Evolutionary conservation across 148 eudicot genomes (phyloP).

Genomic region (Fagopyrum esculentum): DNA sequence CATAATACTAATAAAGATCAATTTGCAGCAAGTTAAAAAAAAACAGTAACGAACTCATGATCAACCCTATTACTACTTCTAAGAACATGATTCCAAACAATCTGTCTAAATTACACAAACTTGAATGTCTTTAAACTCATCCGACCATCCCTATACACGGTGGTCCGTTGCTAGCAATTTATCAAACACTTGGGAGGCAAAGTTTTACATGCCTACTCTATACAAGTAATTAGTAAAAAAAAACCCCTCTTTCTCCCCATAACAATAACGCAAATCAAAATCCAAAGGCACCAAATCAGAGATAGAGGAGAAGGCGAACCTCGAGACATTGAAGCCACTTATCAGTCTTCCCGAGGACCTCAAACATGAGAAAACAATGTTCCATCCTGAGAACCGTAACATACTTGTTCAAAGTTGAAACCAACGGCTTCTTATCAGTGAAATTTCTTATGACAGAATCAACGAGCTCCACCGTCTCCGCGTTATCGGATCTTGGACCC

Average conservation of each 20-base stretch:
- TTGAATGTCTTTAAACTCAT: background rate
- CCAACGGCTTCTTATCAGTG: conserved; percentile 47
- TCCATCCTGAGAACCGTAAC: conserved; percentile 61
- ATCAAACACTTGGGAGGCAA: conserved; percentile 9
- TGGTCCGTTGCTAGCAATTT: background rate
- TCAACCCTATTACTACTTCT: background rate
- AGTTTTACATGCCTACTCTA: background rate
- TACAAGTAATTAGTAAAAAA: too few relatives aligned
- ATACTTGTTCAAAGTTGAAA: conserved; percentile 54
- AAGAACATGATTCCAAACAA: background rate
- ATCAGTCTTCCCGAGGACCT: conserved; percentile 70
- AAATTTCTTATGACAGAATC: conserved; percentile 41
- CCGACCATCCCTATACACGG: background rate
- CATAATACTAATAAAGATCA: background rate
- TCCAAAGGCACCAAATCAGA: conserved; percentile 6
- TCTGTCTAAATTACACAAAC: background rate
- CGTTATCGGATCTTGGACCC: conserved; percentile 17
- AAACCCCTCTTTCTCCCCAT: background rate
- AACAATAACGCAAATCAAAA: background rate
- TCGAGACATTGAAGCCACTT: conserved; percentile 96
- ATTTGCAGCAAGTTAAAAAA: background rate
- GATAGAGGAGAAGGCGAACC: conserved; percentile 32
- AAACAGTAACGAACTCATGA: background rate
- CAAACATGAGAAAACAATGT: conserved; percentile 88
- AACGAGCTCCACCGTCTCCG: conserved; percentile 58